Evolutionary conservation across 116 monocot genomes (phyloP).

Genomic region (Trichopus zeylanicus): DNA sequence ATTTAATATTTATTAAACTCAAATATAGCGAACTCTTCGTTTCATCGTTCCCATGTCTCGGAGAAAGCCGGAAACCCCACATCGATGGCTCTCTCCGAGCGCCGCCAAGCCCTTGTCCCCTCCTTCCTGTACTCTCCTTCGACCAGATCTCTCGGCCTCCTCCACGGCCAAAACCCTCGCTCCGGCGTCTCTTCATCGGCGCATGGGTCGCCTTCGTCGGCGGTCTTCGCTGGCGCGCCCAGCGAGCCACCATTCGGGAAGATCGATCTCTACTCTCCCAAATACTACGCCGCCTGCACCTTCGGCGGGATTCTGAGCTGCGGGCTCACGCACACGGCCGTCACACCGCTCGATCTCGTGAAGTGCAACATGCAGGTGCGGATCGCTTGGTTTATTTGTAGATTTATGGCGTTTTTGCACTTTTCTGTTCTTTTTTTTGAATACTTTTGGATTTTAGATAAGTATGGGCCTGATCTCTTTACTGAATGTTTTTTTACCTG

Average conservation of each 20-base stretch:
- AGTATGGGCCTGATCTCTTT: no score
- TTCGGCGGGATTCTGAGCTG: constrained; percentile 47
- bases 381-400: background rate
- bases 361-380: constrained; percentile 86
- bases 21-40: no score
- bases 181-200: constrained; percentile 1
- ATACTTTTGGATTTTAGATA: no score
- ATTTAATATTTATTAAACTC: no score
- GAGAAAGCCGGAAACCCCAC: background rate
- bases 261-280: constrained; percentile 56
- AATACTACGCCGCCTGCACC: constrained; percentile 62
- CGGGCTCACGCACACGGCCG: constrained; percentile 60
- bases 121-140: constrained; percentile 27
- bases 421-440: no score
- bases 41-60: background rate
- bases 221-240: constrained; percentile 23
- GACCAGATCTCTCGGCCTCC: background rate
- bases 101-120: constrained; percentile 25
- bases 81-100: constrained; percentile 10
- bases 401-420: no score
- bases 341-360: constrained; percentile 84
- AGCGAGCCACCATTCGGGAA: constrained; percentile 16
- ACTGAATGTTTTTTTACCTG: no score
- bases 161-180: constrained; percentile 7
- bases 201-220: background rate